Percentiles rank a stretch among this genome's conserved stretches.
These are phyloP conservation scores for Mortierella sp. DNA, from an alignment of 371 early-diverging fungal species.

Conservation along the genomic window DNA sequence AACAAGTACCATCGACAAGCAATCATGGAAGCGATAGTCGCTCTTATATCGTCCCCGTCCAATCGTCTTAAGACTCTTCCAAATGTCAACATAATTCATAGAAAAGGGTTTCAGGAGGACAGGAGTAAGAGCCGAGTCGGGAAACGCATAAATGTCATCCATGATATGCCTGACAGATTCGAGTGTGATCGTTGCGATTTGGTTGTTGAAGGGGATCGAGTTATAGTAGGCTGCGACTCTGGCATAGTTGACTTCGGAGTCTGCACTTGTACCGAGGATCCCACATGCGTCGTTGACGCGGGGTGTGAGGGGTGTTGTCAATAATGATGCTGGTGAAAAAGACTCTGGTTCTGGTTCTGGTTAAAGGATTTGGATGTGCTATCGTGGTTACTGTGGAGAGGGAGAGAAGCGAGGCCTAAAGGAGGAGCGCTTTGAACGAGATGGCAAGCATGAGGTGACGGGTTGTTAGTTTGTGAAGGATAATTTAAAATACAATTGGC, in stretches of 20 bases:
- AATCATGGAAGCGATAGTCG: conserved; percentile 15
- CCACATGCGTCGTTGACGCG: conserved; percentile 13
- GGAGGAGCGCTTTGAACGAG: neutral
- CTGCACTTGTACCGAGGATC: neutral
- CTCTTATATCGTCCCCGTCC: neutral
- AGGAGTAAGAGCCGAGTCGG: conserved; percentile 23
- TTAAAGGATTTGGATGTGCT: neutral
- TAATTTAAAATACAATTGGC: neutral
- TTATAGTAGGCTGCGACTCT: conserved; percentile 21
- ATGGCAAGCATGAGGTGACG: neutral
- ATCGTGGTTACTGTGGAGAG: neutral
- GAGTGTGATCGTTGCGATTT: conserved; percentile 2
- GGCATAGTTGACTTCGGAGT: neutral
- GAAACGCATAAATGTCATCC: conserved; percentile 16
- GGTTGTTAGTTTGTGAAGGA: too few species aligned
- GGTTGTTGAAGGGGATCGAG: conserved; percentile 9
- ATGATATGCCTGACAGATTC: conserved; percentile 3
- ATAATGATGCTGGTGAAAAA: neutral
- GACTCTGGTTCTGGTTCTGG: neutral
- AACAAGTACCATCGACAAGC: neutral
- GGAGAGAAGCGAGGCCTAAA: neutral
- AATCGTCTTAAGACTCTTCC: conserved; percentile 1
- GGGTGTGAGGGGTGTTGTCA: neutral
- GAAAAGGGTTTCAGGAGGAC: conserved; percentile 3
- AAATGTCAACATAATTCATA: neutral